Evolutionary conservation across 2,329 filamentous ascomycete species (phyloP), one percentile per base, ranked within the genome.

Genomic region (Huntiella abstrusa): DNA sequence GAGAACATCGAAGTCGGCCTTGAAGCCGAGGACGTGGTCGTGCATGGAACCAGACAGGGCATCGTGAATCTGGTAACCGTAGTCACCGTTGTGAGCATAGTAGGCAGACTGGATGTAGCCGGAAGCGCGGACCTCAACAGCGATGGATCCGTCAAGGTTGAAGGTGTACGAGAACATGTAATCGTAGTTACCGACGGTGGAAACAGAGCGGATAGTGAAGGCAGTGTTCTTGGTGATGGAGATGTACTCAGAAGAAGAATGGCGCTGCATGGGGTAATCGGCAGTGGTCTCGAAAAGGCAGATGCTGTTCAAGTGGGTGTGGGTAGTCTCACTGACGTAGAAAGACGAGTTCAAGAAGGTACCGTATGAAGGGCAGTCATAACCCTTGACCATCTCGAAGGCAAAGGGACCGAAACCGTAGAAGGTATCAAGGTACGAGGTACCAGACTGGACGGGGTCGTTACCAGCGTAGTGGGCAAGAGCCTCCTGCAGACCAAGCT

Each of bases 401-500:
- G 60, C 50, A 40, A 59, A 52, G 0, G 57, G 56, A 1, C 63
- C 62, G 19, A 66, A 52, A 43, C 55, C 55, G 52, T 57, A 64
- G 45, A 58, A 57, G 0, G 60, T 60, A 46, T 66, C 66, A 46
- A 67, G 64, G 49, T 63, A 67, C 22, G 62, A 55, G 1, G 61
- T 64, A n/a, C 57, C 56, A 4, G 61, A 60, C 2, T 60, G 55
- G 54, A 66, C 65, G 7, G 67, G 66, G 45, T 66, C 59, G 51
- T 62, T 60, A 0, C 66, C 66, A 3, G 65, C 68, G 50, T 72
- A 72, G 48, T 71, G 68, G 3, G 69, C 65, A 19, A 69, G 58
- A 0, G 68, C 69, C 54, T 72, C 69, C 52, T 73, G 67, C 43
- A 71, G 57, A 6, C 64, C 64, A 4, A 72, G 61, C 55, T 72